These are phyloP conservation scores for Yamadazyma oceani DNA, from an alignment of 1,139 yeast genomes.

Conservation along the genomic window DNA sequence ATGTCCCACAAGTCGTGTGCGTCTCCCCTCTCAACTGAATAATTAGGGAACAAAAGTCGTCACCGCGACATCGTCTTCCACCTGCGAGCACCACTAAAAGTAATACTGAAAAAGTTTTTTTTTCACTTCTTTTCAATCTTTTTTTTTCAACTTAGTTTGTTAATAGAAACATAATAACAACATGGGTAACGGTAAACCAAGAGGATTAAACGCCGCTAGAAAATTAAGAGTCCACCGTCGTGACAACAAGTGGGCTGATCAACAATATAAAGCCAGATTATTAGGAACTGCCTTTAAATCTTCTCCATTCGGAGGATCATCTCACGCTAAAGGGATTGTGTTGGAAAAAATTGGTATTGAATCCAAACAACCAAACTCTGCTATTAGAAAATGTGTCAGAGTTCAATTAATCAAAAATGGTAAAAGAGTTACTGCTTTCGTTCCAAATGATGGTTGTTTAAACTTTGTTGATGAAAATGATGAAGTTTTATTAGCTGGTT, in stretches of 20 bases:
- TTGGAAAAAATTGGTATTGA: constrained; percentile 99
- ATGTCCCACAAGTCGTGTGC: too few relatives aligned
- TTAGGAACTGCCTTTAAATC: constrained; percentile 99
- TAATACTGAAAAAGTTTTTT: constrained; percentile 1
- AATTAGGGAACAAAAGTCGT: too few relatives aligned
- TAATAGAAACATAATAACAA: constrained; percentile 18
- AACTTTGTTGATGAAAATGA: constrained; percentile 99
- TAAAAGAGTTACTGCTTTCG: constrained; percentile 99
- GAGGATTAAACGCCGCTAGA: constrained; percentile 99
- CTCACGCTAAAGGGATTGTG: constrained; percentile 99
- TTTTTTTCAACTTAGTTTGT: constrained; percentile 8
- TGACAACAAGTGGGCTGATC: constrained; percentile 99
- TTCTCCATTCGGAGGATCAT: constrained; percentile 99
- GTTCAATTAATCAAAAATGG: constrained; percentile 99
- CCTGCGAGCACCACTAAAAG: too few relatives aligned
- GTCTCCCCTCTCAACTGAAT: too few relatives aligned
- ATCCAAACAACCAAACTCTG: constrained; percentile 99
- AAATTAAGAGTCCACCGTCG: constrained; percentile 99
- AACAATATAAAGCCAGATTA: constrained; percentile 96
- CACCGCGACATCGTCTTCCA: too few relatives aligned
- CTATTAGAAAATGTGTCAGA: constrained; percentile 99
- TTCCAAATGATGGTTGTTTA: constrained; percentile 99
- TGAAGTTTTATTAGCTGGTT: constrained; percentile 99
- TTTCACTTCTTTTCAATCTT: constrained; percentile 9
- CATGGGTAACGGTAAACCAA: constrained; percentile 94